phyloP scores from a whole-genome alignment of 352 stramenopile genomes.

The Elongisporangium senticosum region DNA sequence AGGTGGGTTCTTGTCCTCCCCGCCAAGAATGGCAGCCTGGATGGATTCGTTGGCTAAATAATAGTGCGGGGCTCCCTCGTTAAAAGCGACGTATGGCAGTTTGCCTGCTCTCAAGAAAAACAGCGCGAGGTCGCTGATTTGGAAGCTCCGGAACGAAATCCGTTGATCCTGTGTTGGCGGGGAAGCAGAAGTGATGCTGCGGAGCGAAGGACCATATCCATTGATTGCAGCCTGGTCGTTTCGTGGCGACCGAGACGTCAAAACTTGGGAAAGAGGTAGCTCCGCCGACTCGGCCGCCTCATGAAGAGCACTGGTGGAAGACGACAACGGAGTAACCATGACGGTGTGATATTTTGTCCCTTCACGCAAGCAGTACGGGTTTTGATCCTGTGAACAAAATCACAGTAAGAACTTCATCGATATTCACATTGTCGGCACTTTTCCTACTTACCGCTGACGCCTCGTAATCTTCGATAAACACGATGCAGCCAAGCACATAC shows the following conservation, averaged over 20 bases:
- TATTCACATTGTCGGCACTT: background rate
- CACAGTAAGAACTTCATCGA: conserved; percentile 2
- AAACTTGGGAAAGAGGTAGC: conserved; percentile 55
- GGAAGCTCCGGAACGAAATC: conserved; percentile 77
- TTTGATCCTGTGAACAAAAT: conserved; percentile 23
- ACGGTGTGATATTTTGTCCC: conserved; percentile 71
- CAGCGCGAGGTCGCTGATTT: conserved; percentile 73
- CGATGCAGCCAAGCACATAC: conserved; percentile 74
- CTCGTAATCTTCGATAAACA: conserved; percentile 80
- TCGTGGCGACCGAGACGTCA: conserved; percentile 38
- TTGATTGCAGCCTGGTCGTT: conserved; percentile 20
- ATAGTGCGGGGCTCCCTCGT: conserved; percentile 74
- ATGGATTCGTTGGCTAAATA: conserved; percentile 78
- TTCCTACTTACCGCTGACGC: conserved; percentile 32
- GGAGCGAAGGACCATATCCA: conserved; percentile 8
- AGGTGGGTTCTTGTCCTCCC: conserved; percentile 50
- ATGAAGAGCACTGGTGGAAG: conserved; percentile 18
- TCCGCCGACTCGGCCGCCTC: conserved; percentile 37
- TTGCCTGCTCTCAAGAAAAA: conserved; percentile 78
- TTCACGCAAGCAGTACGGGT: conserved; percentile 66
- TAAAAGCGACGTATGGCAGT: conserved; percentile 77
- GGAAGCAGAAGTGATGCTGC: conserved; percentile 11
- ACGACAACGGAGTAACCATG: conserved; percentile 57
- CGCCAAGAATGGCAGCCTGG: conserved; percentile 52
- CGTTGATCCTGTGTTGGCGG: conserved; percentile 39